These are phyloP conservation scores for Angomonas ambiguus DNA, from an alignment of 208 protist species.

Conservation along the genomic window DNA sequence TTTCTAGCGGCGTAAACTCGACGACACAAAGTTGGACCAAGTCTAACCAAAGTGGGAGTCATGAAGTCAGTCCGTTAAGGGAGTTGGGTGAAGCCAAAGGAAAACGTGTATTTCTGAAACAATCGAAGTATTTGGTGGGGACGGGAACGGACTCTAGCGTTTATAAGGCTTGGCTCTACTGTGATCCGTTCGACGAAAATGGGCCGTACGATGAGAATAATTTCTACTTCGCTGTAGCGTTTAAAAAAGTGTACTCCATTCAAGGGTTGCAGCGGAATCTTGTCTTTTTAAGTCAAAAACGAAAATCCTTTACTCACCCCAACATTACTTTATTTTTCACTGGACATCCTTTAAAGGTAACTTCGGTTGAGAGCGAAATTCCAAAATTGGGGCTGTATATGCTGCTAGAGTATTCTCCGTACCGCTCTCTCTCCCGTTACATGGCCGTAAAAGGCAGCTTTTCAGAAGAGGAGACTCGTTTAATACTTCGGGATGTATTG, in stretches of 20 bases:
- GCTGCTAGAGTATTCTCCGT: slow-evolving; percentile 2
- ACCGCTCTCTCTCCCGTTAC: slow-evolving; percentile 3
- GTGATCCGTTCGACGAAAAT: background rate
- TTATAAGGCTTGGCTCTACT: background rate
- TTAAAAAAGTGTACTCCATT: slow-evolving; percentile 1
- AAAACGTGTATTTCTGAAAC: background rate
- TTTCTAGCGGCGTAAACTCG: background rate
- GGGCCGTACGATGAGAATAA: slow-evolving; percentile 1
- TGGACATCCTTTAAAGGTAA: background rate
- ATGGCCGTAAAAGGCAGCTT: slow-evolving; percentile 9
- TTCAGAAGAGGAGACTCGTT: slow-evolving; percentile 15
- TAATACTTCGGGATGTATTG: slow-evolving; percentile 19
- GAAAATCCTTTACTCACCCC: background rate
- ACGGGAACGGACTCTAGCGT: background rate
- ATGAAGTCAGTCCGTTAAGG: background rate
- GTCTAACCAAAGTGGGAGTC: background rate
- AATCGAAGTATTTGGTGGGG: background rate
- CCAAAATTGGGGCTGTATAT: background rate
- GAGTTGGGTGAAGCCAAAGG: background rate
- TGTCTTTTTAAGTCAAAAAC: background rate
- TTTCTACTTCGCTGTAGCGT: background rate
- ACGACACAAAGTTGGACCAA: background rate
- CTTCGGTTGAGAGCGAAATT: background rate
- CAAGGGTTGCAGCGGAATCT: background rate
- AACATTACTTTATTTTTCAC: background rate